Evolutionary conservation across 495 filamentous ascomycete genomes (phyloP).

Genomic region (Cercophora samala): DNA sequence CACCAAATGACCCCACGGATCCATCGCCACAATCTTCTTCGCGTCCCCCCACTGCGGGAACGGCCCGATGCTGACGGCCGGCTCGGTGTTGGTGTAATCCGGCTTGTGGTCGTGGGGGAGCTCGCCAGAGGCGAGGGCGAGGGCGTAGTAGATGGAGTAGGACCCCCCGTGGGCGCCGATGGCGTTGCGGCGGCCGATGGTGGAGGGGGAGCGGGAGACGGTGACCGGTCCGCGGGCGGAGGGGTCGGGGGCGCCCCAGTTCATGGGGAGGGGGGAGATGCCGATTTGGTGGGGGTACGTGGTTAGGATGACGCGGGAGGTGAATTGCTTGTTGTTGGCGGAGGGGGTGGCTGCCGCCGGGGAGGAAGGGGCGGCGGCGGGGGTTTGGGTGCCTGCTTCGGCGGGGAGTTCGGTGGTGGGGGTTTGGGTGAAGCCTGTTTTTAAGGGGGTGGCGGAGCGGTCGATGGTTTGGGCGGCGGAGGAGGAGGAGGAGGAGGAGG

Average conservation of each 20-base stretch:
- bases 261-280: conserved; percentile 82
- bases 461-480: neutral
- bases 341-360: conserved; percentile 18
- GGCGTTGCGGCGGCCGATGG: conserved; percentile 81
- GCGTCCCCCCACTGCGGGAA: conserved; percentile 87
- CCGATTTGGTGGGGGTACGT: conserved; percentile 94
- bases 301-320: conserved; percentile 54
- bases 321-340: conserved; percentile 27
- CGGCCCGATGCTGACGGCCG: conserved; percentile 79
- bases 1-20: conserved; percentile 85
- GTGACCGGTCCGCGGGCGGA: conserved; percentile 80
- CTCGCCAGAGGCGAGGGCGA: conserved; percentile 88
- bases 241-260: conserved; percentile 82
- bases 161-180: conserved; percentile 87
- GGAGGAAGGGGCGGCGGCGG: conserved; percentile 16
- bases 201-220: conserved; percentile 70
- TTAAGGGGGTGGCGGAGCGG: conserved; percentile 25
- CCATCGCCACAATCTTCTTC: conserved; percentile 97
- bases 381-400: conserved; percentile 33
- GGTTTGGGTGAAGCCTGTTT: conserved; percentile 22
- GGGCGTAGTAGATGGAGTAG: conserved; percentile 95
- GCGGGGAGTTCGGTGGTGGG: conserved; percentile 30
- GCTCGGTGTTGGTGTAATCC: conserved; percentile 92
- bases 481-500: neutral
- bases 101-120: conserved; percentile 77